phyloP scores from a whole-genome alignment of 1,284 basidiomycete species.

The Malassezia equina region DNA sequence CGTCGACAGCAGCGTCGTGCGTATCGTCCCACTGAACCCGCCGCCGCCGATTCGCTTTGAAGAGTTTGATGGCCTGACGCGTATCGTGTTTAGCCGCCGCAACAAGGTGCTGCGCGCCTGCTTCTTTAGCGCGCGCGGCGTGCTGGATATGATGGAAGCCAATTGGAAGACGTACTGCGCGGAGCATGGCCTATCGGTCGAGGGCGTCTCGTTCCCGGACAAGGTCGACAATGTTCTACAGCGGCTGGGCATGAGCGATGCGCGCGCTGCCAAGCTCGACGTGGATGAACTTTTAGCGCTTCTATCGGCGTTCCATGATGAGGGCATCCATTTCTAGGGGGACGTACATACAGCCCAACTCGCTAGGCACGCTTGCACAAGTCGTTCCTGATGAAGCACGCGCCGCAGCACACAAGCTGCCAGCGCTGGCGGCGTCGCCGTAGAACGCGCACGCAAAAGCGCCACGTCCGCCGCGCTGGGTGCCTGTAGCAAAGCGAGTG shows the following conservation, averaged over 20 bases:
- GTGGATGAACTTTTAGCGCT: slow-evolving; percentile 70
- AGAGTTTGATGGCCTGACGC: slow-evolving; percentile 88
- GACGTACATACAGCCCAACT: slow-evolving; percentile 3
- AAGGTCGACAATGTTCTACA: slow-evolving; percentile 67
- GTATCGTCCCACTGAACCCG: slow-evolving; percentile 82
- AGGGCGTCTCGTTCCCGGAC: slow-evolving; percentile 26
- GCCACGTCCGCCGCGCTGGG: neutral
- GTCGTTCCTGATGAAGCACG: neutral
- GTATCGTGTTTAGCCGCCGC: slow-evolving; percentile 76
- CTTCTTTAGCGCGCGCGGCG: slow-evolving; percentile 74
- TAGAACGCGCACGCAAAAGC: neutral
- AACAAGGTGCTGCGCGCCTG: slow-evolving; percentile 85
- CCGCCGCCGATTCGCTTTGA: slow-evolving; percentile 91
- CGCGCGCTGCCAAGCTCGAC: slow-evolving; percentile 70
- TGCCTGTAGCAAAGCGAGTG: neutral
- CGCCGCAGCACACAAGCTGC: slow-evolving; percentile 1
- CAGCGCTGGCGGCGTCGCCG: neutral
- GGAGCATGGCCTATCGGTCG: slow-evolving; percentile 52
- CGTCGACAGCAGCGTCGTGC: slow-evolving; percentile 85
- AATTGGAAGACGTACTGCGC: slow-evolving; percentile 93
- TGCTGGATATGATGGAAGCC: slow-evolving; percentile 83
- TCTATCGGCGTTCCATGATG: slow-evolving; percentile 68
- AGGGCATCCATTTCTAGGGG: slow-evolving; percentile 63
- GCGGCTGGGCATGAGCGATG: slow-evolving; percentile 60
- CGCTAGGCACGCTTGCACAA: neutral